These are phyloP conservation scores for Physcomitrellopsis africana DNA, from an alignment of 225 moss, liverwort and hornwort species.

Conservation along the genomic window DNA sequence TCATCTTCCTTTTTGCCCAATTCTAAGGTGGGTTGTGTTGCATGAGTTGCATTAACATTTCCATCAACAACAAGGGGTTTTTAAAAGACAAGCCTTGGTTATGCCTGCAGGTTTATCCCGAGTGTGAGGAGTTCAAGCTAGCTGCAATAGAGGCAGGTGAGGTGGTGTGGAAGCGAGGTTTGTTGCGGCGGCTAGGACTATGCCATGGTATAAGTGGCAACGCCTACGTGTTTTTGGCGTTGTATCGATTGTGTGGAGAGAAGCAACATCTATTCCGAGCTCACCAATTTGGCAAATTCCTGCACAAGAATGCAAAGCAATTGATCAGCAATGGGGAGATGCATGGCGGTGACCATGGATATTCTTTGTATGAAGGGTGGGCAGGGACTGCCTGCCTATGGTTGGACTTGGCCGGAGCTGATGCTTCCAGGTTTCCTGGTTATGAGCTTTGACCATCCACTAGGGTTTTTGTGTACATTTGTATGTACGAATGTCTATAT, in stretches of 20 bases:
- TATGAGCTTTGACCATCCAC: conserved; percentile 55
- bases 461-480: no score
- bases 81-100: conserved; percentile 22
- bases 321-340: conserved; percentile 72
- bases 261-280: conserved; percentile 81
- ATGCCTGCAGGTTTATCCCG: conserved; percentile 69
- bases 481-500: no score
- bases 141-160: conserved; percentile 79
- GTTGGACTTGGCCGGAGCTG: conserved; percentile 76
- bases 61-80: neutral
- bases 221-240: conserved; percentile 80
- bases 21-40: neutral
- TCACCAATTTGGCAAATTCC: conserved; percentile 74
- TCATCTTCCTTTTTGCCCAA: neutral
- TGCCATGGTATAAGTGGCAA: conserved; percentile 95
- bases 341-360: conserved; percentile 88
- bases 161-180: conserved; percentile 87
- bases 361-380: conserved; percentile 89
- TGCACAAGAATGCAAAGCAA: conserved; percentile 67
- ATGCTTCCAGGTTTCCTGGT: conserved; percentile 75
- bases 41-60: neutral
- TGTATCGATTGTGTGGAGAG: conserved; percentile 63
- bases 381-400: conserved; percentile 92
- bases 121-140: conserved; percentile 74
- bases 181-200: conserved; percentile 79